Percentiles rank a stretch among this genome's conserved stretches.
These are phyloP conservation scores for Macrolepiota fuliginosa DNA, from an alignment of 768 basidiomycete genomes.

Conservation along the genomic window DNA sequence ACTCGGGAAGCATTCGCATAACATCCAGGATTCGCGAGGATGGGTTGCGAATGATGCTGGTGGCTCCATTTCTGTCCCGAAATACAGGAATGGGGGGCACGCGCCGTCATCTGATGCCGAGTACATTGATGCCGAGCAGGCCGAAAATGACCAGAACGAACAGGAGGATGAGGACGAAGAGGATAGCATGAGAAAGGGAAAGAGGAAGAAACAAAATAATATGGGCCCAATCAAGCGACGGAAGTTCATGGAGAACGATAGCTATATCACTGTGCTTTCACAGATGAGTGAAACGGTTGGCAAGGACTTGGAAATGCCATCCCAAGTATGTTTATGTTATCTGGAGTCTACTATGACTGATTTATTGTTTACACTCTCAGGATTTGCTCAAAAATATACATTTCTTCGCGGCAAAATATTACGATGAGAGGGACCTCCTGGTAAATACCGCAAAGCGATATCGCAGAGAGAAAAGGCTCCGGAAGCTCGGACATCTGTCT, in stretches of 20 bases:
- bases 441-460: conserved; percentile 46
- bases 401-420: conserved; percentile 49
- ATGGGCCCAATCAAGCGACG: conserved; percentile 13
- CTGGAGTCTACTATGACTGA: conserved; percentile 10
- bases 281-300: background rate
- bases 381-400: conserved; percentile 52
- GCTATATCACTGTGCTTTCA: conserved; percentile 4
- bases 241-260: conserved; percentile 14
- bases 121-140: conserved; percentile 9
- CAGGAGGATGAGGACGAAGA: conserved; percentile 18
- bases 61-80: conserved; percentile 39
- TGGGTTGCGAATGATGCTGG: conserved; percentile 71
- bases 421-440: conserved; percentile 59
- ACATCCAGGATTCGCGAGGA: conserved; percentile 45
- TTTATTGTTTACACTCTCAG: conserved; percentile 22
- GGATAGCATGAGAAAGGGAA: conserved; percentile 15
- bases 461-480: conserved; percentile 36
- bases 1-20: conserved; percentile 26
- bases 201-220: conserved; percentile 14
- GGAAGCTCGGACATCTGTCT: background rate
- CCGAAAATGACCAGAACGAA: conserved; percentile 18
- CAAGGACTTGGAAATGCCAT: background rate
- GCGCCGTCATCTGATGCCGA: conserved; percentile 7
- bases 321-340: conserved; percentile 8
- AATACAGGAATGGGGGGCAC: conserved; percentile 16